Conservation (phyloP, 768 basidiomycete species). For the Hydnomerulius pinastri region DNA sequence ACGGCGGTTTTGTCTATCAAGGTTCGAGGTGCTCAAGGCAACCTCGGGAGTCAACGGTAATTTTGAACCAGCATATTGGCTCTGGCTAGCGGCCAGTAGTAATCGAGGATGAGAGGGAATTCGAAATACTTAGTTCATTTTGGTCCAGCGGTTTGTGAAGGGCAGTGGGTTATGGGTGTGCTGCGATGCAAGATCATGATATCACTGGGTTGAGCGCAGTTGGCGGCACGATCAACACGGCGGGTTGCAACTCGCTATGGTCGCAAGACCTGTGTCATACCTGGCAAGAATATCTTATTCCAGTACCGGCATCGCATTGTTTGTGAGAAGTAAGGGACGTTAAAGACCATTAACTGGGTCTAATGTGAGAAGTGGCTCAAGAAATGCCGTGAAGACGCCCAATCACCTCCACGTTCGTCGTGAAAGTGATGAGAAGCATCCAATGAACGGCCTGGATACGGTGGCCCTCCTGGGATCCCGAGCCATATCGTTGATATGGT, state of each 20-base stretch:
- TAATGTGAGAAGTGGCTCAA: conserved; percentile 25
- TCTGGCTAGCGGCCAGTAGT: conserved; percentile 1
- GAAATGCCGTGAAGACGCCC: conserved; percentile 6
- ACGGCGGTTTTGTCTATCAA: not conserved
- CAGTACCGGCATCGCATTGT: conserved; percentile 7
- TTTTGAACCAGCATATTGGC: conserved; percentile 6
- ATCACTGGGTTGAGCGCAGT: conserved; percentile 22
- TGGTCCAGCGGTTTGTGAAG: conserved; percentile 4
- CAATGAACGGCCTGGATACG: conserved; percentile 18
- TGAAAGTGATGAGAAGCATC: conserved; percentile 20
- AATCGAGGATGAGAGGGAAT: conserved; percentile 6
- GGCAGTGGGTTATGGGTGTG: conserved; percentile 25
- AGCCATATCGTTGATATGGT: conserved; percentile 10
- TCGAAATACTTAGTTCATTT: too few species aligned
- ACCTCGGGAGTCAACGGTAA: not conserved
- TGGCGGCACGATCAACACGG: not conserved
- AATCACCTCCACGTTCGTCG: conserved; percentile 9
- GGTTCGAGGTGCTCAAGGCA: not conserved
- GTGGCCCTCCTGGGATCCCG: conserved; percentile 21
- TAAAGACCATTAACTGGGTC: conserved; percentile 2
- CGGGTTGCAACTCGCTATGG: conserved; percentile 6
- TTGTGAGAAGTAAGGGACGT: conserved; percentile 24
- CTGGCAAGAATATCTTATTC: conserved; percentile 15
- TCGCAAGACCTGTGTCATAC: too few species aligned
- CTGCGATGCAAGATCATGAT: conserved; percentile 17